These are phyloP conservation scores for Symbiodinium pilosum DNA, from an alignment of 73 alveolate species.

Conservation along the genomic window DNA sequence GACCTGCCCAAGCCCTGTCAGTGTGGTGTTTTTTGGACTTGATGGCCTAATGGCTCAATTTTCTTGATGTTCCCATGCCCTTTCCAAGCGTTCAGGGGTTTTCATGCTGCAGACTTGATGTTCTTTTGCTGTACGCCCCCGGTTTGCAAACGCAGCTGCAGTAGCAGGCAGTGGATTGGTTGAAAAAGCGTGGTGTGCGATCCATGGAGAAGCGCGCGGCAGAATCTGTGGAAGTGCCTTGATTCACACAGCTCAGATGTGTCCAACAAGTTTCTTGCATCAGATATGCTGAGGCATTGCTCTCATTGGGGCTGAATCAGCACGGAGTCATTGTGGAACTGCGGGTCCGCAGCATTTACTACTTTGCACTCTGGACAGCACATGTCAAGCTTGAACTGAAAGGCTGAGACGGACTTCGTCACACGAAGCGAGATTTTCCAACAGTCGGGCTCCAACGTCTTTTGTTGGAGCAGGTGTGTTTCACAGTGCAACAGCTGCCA, in stretches of 20 bases:
- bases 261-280: too few species aligned
- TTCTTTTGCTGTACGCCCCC: too few species aligned
- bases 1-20: too few species aligned
- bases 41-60: too few species aligned
- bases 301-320: constrained; percentile 28
- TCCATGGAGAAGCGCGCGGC: constrained; percentile 93
- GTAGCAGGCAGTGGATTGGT: constrained; percentile 78
- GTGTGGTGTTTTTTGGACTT: too few species aligned
- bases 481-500: too few species aligned
- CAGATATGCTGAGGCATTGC: constrained; percentile 82
- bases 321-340: constrained; percentile 75
- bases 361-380: too few species aligned
- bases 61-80: too few species aligned
- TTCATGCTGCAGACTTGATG: too few species aligned
- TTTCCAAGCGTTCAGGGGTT: too few species aligned
- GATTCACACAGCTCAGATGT: neutral
- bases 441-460: neutral
- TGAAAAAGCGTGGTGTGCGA: constrained; percentile 86
- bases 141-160: too few species aligned
- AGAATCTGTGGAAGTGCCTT: constrained; percentile 42
- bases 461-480: neutral
- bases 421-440: constrained; percentile 70
- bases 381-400: neutral
- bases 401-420: constrained; percentile 93
- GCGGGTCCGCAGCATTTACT: too few species aligned